Base-by-base conservation (phyloP, 805 yeast species). In the Saccharomyces mikatae region DNA sequence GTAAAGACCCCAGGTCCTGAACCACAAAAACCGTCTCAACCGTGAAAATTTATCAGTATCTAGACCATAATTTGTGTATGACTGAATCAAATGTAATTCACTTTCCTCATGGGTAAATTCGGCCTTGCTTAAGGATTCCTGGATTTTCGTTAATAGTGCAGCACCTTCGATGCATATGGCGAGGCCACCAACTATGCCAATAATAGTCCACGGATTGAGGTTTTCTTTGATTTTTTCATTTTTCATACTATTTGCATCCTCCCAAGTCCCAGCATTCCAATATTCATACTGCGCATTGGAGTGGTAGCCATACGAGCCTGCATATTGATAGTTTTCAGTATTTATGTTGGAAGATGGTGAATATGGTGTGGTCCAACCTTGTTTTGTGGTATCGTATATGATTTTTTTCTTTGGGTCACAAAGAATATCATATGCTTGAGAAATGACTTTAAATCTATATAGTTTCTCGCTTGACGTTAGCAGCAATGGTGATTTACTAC, bases 221-320 rank as follows among this genome's bases (percentile, higher is more conserved):
- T 66, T 72, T 76, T 62, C 62, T 55, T 41, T 68, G 11, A 46
- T 29, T 32, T 48, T 41, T 11, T 46, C 31, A 10, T 41, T 31
- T 28, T 13, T 6, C 6, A 27, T 49, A 27, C 63, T 61, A 48
- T 81, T 78, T 63, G 76, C 77, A 54, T 82, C 87, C 58, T 82
- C 86, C 87, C 87, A 82, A 0, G 79, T 79, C 0, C 83, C 83
- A 0, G 87, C 85, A 50, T 72, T 78, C 81, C 84, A 80, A 65
- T 82, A 82, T 36, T 71, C 72, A 71, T 53, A 64, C 52, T 57
- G 58, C 27, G 54, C 52, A 65, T 63, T 31, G 48, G 69, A 48
- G 57, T 64, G 70, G 72, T 70, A 46, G 67, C 61, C 48, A 71
- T 73, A 51, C 27, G 57, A 27, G 26, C 57, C 54, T 0, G 63